Base-by-base conservation (phyloP, 129 eudicot genomes). In the Pseudognaphalium luteoalbum region DNA sequence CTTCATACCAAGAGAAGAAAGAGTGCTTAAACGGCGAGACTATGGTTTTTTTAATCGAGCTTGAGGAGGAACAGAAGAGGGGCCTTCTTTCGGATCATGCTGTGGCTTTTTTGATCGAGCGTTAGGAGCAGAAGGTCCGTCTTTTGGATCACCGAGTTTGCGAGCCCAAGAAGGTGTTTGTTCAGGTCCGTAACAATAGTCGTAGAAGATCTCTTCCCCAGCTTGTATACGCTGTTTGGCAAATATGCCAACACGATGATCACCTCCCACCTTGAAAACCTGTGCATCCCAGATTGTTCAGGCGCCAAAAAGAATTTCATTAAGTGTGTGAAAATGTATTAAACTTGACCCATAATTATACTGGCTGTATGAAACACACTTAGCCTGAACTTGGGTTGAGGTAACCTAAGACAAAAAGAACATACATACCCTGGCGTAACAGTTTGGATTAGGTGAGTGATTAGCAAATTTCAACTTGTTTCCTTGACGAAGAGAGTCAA, bases 381-480 rank as follows among this genome's bases (percentile, higher is more conserved):
- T 44, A 44, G 12, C 4, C 17, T 44, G 4, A 44, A 44, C 0
- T 44, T 3, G 1, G 52, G 52, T 44, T 44, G 16, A 17, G 47
- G 58, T 32, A 12, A 44, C 14, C 22, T 47, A 47, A 21, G 59
- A 47, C 74, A 21, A 21, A 39, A 10, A 42, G 37, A 32, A 59
- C 7, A 22, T 32, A 19, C 12, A 20, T 76, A 90, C 98, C 97
- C 74, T 85, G 22, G 97, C 94, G 22, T 86, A 82, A 70, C 98
- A 90, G 84, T 93, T 93, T 10, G 98, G 98, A 25, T 83, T 90
- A 5, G 86, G 76, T 0, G 98, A 90, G 81, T 90, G 98, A 52
- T 88, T 93, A 3, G 96, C 98, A 42, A 93, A 93, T 79, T 93
- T 93, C 74, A 93, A 68, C 51, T 93, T 88, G 87, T 87, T 96